Evolutionary conservation across 805 yeast species (phyloP).

Genomic region (Maudiozyma barnettii): DNA sequence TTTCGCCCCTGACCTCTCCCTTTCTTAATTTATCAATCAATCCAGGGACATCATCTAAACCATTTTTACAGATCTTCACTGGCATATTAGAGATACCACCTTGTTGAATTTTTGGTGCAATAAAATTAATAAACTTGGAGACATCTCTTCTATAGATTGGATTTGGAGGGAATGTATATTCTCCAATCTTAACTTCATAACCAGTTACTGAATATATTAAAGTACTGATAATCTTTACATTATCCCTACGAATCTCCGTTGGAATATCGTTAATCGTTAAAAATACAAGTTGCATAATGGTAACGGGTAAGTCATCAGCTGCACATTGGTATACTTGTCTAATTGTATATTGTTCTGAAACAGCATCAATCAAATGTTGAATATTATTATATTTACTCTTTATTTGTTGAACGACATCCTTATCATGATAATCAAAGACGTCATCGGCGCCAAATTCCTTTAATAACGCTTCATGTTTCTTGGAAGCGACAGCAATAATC

Average conservation of each 20-base stretch:
- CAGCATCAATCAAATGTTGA: conserved; percentile 28
- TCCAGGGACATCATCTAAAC: conserved; percentile 24
- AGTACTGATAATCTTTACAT: conserved; percentile 28
- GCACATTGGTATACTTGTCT: conserved; percentile 29
- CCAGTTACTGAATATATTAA: conserved; percentile 34
- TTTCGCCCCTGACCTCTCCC: conserved; percentile 25
- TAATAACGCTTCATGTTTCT: conserved; percentile 33
- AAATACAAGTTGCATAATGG: conserved; percentile 29
- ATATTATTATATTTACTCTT: conserved; percentile 25
- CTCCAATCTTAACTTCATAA: conserved; percentile 26
- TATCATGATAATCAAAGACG: conserved; percentile 41
- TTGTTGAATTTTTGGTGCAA: conserved; percentile 13
- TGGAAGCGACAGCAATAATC: conserved; percentile 42
- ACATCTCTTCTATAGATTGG: conserved; percentile 19
- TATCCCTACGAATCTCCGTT: conserved; percentile 24
- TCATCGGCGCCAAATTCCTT: conserved; percentile 40
- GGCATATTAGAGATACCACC: conserved; percentile 28
- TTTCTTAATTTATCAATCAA: conserved; percentile 18
- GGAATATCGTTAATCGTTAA: conserved; percentile 17
- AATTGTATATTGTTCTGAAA: conserved; percentile 25
- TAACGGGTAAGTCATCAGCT: conserved; percentile 26
- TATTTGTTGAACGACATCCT: conserved; percentile 36
- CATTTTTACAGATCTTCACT: conserved; percentile 22
- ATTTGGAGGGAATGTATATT: conserved; percentile 16
- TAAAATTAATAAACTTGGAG: conserved; percentile 22